Conservation (phyloP, 164 flowering plant species). For the Saururus chinensis region DNA sequence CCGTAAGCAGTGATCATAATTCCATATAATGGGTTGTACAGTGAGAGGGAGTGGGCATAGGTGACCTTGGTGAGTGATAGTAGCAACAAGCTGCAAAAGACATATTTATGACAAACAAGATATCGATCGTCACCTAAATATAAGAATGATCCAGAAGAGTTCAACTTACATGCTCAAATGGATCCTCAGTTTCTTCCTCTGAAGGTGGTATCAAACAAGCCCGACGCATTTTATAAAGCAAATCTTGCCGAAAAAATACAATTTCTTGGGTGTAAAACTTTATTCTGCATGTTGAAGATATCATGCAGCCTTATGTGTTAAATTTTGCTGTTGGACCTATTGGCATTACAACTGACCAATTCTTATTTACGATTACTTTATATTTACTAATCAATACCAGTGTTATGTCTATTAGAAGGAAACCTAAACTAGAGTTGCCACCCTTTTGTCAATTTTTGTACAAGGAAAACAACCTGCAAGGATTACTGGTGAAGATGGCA, state of each 20-base stretch:
- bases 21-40: constrained; percentile 90
- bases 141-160: background rate
- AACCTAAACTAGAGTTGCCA: background rate
- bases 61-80: constrained; percentile 91
- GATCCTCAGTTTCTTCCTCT: constrained; percentile 83
- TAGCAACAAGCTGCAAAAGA: constrained; percentile 82
- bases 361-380: background rate
- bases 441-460: background rate
- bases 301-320: background rate
- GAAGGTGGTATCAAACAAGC: constrained; percentile 79
- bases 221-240: constrained; percentile 87
- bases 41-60: constrained; percentile 93
- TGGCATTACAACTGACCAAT: background rate
- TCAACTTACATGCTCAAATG: constrained; percentile 76
- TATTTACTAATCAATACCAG: background rate
- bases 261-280: constrained; percentile 90
- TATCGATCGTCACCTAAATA: background rate
- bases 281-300: constrained; percentile 35
- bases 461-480: constrained; percentile 61
- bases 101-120: background rate
- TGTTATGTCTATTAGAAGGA: background rate
- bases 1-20: constrained; percentile 78
- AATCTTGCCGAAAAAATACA: constrained; percentile 83
- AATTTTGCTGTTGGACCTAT: background rate
- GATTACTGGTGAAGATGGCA: constrained; percentile 76